phyloP scores from a whole-genome alignment of 805 yeast species.

The Lipomyces mesembrius region DNA sequence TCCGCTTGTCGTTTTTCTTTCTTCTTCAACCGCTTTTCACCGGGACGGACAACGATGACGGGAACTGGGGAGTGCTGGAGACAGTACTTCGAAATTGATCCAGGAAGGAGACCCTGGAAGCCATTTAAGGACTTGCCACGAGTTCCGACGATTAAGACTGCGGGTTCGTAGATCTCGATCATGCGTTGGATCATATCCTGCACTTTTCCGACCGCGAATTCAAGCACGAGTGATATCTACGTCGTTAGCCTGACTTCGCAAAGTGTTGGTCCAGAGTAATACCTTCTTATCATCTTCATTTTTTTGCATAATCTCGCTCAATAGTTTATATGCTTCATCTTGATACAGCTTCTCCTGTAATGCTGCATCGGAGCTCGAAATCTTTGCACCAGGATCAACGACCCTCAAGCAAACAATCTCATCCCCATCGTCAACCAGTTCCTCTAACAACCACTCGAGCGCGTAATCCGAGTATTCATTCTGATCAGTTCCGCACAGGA shows the following conservation, averaged over 20 bases:
- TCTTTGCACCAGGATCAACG: constrained; percentile 45
- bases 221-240: constrained; percentile 50
- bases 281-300: constrained; percentile 47
- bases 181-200: constrained; percentile 50
- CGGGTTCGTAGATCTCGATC: constrained; percentile 54
- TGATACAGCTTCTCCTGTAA: constrained; percentile 42
- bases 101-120: constrained; percentile 51
- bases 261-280: background rate
- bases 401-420: constrained; percentile 54
- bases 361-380: constrained; percentile 35
- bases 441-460: constrained; percentile 53
- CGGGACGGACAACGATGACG: constrained; percentile 53
- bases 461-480: constrained; percentile 52
- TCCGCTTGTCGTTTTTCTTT: constrained; percentile 46
- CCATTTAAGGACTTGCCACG: constrained; percentile 50
- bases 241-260: too few relatives aligned
- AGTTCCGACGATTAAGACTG: constrained; percentile 54
- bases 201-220: constrained; percentile 53
- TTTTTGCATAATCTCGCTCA: constrained; percentile 45
- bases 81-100: constrained; percentile 55
- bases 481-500: constrained; percentile 53
- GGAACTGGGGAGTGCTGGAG: constrained; percentile 55
- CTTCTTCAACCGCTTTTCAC: constrained; percentile 44
- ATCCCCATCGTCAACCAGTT: constrained; percentile 53
- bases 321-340: constrained; percentile 46